These are phyloP conservation scores for Ensete ventricosum DNA, from an alignment of 176 grass and related monocot species.

Conservation along the genomic window DNA sequence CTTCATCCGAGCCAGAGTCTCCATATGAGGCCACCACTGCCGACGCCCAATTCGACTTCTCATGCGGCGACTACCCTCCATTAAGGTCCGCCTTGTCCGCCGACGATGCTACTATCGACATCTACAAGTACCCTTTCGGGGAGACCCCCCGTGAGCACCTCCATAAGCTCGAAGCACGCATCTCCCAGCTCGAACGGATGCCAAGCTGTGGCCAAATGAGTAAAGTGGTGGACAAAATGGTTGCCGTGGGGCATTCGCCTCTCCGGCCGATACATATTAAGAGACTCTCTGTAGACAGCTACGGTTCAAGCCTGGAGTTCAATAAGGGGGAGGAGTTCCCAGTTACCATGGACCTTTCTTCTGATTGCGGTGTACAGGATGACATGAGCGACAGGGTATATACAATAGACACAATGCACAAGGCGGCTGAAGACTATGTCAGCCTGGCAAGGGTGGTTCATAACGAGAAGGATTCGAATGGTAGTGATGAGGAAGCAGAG, in stretches of 20 bases:
- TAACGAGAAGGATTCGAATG: constrained; percentile 17
- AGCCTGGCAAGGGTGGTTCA: constrained; percentile 16
- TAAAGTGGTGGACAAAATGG: constrained; percentile 4
- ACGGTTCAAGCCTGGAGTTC: not conserved
- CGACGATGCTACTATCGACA: constrained; percentile 11
- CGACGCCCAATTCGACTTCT: constrained; percentile 9
- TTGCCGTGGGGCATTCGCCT: constrained; percentile 29
- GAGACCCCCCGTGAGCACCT: constrained; percentile 11
- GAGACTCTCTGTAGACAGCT: constrained; percentile 14
- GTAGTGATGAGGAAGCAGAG: constrained; percentile 33
- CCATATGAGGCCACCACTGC: not conserved
- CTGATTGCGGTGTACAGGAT: constrained; percentile 10
- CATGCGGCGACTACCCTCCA: constrained; percentile 7
- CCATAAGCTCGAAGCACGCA: constrained; percentile 18
- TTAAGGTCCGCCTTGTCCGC: constrained; percentile 1
- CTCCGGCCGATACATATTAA: constrained; percentile 15
- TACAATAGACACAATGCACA: constrained; percentile 51
- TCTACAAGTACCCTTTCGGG: constrained; percentile 25
- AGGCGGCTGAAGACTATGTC: constrained; percentile 21
- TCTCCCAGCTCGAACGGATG: constrained; percentile 34
- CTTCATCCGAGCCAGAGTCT: not conserved
- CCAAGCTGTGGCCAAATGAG: constrained; percentile 1
- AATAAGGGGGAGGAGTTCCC: constrained; percentile 29
- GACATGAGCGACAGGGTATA: constrained; percentile 40
- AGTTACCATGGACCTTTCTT: constrained; percentile 4